phyloP scores from a whole-genome alignment of 495 filamentous ascomycete genomes.

The Hyphodiscus hymeniophilus region DNA sequence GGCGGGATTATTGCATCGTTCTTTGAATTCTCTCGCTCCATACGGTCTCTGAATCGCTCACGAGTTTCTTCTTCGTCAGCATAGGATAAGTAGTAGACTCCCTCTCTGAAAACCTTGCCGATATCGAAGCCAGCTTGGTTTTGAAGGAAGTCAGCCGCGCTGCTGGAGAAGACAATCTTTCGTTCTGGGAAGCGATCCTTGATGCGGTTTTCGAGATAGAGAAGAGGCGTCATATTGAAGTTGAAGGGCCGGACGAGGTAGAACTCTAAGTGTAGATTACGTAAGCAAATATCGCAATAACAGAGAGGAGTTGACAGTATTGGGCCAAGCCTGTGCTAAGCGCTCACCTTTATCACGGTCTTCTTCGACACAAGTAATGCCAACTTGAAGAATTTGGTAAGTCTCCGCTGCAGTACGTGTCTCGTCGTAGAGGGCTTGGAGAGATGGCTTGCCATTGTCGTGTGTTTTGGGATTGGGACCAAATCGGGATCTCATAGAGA shows the following conservation, averaged over 20 bases:
- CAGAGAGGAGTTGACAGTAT: neutral
- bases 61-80: conserved; percentile 47
- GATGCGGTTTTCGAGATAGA: conserved; percentile 12
- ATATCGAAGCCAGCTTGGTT: conserved; percentile 52
- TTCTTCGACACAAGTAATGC: conserved; percentile 58
- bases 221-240: conserved; percentile 51
- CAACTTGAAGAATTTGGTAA: conserved; percentile 70
- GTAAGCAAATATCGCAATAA: neutral
- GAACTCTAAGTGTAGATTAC: conserved; percentile 26
- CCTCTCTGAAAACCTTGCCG: conserved; percentile 43
- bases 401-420: conserved; percentile 56
- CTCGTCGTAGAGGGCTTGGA: conserved; percentile 61
- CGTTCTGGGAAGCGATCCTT: conserved; percentile 27
- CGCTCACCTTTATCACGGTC: conserved; percentile 37
- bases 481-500: conserved; percentile 31
- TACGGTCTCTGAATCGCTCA: conserved; percentile 25
- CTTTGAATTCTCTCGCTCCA: conserved; percentile 28
- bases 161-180: conserved; percentile 28
- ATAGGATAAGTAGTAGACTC: conserved; percentile 62
- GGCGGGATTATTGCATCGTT: conserved; percentile 40
- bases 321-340: too few species aligned
- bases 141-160: conserved; percentile 55
- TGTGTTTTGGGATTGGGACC: conserved; percentile 10
- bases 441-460: conserved; percentile 21
- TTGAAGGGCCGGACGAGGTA: conserved; percentile 65